Conservation (phyloP, 306 rosid genomes). For the Cucurbita pepo region DNA sequence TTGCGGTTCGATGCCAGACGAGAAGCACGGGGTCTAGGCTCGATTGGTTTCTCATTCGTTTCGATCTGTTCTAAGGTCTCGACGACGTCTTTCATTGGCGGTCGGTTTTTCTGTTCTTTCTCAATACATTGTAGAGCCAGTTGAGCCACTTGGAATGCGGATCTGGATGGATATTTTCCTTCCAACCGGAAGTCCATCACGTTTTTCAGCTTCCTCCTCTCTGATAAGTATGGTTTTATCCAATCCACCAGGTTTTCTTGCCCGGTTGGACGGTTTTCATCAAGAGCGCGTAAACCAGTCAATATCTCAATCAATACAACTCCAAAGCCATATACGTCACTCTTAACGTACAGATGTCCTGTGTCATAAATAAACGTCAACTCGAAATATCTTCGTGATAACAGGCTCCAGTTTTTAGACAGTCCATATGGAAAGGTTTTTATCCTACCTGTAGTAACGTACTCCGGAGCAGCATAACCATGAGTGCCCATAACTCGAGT, state of each 20-base stretch:
- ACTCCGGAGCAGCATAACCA: constrained; percentile 98
- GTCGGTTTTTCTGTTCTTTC: constrained; percentile 64
- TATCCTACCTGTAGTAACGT: constrained; percentile 62
- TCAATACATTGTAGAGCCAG: constrained; percentile 65
- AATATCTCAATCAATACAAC: constrained; percentile 80
- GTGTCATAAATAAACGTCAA: constrained; percentile 7
- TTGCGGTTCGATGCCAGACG: constrained; percentile 20
- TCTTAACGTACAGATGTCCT: constrained; percentile 89
- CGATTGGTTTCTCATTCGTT: constrained; percentile 26
- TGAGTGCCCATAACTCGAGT: constrained; percentile 93
- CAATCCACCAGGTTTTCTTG: constrained; percentile 53
- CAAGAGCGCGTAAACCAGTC: constrained; percentile 61
- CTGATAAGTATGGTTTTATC: constrained; percentile 59
- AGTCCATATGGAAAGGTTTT: neutral
- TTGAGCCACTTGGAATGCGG: constrained; percentile 53
- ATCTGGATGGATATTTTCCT: constrained; percentile 67
- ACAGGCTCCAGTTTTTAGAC: neutral
- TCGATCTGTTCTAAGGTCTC: constrained; percentile 48
- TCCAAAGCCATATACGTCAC: constrained; percentile 89
- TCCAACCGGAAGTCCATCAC: constrained; percentile 59
- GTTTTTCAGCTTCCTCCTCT: constrained; percentile 52
- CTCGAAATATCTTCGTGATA: neutral
- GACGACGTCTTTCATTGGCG: constrained; percentile 75
- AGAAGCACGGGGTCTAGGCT: constrained; percentile 22
- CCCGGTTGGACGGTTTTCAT: constrained; percentile 54